Base-by-base conservation (phyloP, 148 eudicot genomes). In the Nepenthes gracilis region DNA sequence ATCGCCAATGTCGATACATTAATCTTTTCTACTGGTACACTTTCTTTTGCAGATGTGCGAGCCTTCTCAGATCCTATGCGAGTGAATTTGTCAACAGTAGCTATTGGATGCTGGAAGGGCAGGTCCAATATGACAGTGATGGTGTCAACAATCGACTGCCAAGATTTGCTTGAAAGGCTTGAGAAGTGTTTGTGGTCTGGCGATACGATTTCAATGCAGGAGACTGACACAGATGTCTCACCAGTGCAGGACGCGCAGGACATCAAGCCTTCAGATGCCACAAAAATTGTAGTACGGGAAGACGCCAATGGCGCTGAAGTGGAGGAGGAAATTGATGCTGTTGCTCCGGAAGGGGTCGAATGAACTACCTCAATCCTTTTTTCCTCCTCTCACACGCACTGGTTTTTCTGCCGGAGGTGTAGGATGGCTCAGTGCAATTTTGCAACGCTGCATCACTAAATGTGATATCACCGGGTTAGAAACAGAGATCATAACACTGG, bases 51-150 rank as follows among this genome's bases (percentile, higher is more conserved):
- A 92, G 97, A 60, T 60, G 64, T 63, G 52, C 56, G 62, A 60
- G 66, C 38, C 43, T 47, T 52, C 11, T 55, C 78, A 1, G 65
- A 62, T 61, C 75, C 75, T 57, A 64, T 59, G 52, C 57, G 59
- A 61, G 72, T 74, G 38, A 79, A 77, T 55, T 75, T 83, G 56
- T 77, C 81, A 36, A 77, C 92, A 1, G 60, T 93, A 73, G 91
- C 99, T 40, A 86, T 93, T 23, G 99, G 99, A 54, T 86, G 96
- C 80, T 93, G 99, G 99, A 89, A 68, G 73, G 99, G 99, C 45
- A 75, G 85, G 64, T 74, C 80, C 49, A 89, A 75, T 67, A 43
- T 93, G 12, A 57, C 88, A 32, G 95, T 93, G 52, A 93, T 93
- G 99, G 92, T 93, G 62, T 79, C 94, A 2, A 81, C 81, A 12